Percentiles rank a stretch among this genome's conserved stretches.
Evolutionary conservation across 305 asterid species (phyloP).

Genomic region (Fraxinus dipetala): DNA sequence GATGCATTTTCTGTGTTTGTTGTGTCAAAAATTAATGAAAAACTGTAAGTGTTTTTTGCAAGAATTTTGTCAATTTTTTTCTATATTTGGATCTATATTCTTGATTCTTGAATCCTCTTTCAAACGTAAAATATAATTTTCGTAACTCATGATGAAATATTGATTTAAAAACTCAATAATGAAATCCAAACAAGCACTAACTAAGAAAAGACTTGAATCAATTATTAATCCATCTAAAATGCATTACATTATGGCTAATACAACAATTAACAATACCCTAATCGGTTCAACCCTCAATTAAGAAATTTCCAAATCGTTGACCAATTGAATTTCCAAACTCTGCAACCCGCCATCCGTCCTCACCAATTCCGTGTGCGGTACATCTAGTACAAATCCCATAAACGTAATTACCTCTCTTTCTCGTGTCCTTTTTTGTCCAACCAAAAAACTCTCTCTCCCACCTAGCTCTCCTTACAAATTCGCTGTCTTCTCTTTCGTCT

Average conservation of each 20-base stretch:
- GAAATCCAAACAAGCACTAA: background rate
- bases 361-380: slow-evolving; percentile 27
- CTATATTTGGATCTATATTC: background rate
- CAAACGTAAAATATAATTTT: background rate
- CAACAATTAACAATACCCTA: background rate
- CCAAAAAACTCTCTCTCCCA: slow-evolving; percentile 19
- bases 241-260: background rate
- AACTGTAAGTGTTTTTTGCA: background rate
- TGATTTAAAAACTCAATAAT: background rate
- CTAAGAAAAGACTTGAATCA: background rate
- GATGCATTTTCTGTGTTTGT: background rate
- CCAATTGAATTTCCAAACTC: slow-evolving; percentile 10
- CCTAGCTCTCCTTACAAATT: slow-evolving; percentile 36
- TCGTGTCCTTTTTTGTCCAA: slow-evolving; percentile 27
- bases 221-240: background rate
- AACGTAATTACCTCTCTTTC: slow-evolving; percentile 23
- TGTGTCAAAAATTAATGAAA: background rate
- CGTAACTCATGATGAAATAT: background rate
- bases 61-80: background rate
- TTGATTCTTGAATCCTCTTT: background rate
- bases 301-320: slow-evolving; percentile 14
- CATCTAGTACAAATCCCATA: slow-evolving; percentile 40
- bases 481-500: slow-evolving; percentile 27
- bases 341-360: background rate
- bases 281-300: slow-evolving; percentile 2